Base-by-base conservation (phyloP, 208 protist species). In the Novymonas esmeraldas region DNA sequence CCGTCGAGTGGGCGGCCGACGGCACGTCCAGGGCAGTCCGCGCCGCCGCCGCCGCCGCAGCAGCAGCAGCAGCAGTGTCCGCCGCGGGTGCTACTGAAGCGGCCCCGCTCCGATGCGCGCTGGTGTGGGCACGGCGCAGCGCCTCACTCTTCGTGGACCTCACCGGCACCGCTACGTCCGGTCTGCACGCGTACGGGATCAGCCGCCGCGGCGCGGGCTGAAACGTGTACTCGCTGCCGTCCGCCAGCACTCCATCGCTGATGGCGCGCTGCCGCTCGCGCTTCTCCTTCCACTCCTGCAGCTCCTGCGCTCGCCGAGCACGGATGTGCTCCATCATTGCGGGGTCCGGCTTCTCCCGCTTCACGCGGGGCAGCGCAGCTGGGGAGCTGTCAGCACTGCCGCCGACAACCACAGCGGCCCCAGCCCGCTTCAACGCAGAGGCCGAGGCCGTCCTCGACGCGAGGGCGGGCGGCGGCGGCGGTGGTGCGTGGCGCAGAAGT, bases 151-250 rank as follows among this genome's bases (percentile, higher is more conserved):
- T 78, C 6, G 83, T 96, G 20, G 66, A 79, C 49, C 74, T 81
- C 33, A 92, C 80, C 24, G 73, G 55, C 49, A 92, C 79, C 6
- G 79, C 57, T 10, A 88, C 76, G 64, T 92, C 82, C 0, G 84
- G 77, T 24, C 84, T 77, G 62, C 88, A 94, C 42, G 76, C 84
- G 68, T 85, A 79, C 39, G 90, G 90, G 60, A 94, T 93, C 45
- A 87, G 78, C 5, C 87, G 84, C 1, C 75, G 76, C 42, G 81
- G 82, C 0, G 67, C 57, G 7, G 88, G 84, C 28, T 82, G 65
- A 28, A 93, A 93, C 9, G 84, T 76, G 65, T 63, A 79, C 31
- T 82, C 49, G 13, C 51, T 56, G 22, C 56, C 68, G 22, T 65
- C 66, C 33, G 67, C 57, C 10, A 65, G 55, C 26, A 74, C 73